phyloP scores from a whole-genome alignment of 139 green algal genomes.

The Micractinium conductrix region DNA sequence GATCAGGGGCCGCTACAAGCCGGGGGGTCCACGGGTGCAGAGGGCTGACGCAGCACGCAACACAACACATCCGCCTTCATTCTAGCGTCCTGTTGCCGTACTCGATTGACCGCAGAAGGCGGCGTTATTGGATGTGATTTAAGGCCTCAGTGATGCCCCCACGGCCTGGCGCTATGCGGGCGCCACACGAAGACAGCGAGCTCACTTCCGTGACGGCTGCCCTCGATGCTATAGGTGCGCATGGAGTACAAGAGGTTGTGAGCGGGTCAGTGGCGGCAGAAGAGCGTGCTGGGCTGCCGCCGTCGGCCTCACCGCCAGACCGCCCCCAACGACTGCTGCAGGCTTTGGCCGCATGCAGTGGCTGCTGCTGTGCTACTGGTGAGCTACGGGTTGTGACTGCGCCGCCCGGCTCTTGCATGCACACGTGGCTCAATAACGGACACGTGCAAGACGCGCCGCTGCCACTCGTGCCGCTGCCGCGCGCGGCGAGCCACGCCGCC shows the following conservation, averaged over 20 bases:
- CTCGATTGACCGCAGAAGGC: too few relatives aligned
- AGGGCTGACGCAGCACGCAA: too few relatives aligned
- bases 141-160: too few relatives aligned
- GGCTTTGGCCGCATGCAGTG: constrained; percentile 76
- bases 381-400: background rate
- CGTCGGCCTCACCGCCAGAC: background rate
- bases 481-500: background rate
- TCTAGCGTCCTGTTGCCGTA: too few relatives aligned
- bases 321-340: constrained; percentile 1
- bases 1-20: too few relatives aligned
- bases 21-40: too few relatives aligned
- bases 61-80: too few relatives aligned
- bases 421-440: background rate
- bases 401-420: too few relatives aligned
- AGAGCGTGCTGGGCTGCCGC: background rate
- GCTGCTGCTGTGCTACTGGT: constrained; percentile 65
- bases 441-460: background rate
- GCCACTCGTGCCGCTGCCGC: background rate
- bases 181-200: too few relatives aligned
- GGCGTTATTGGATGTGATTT: too few relatives aligned
- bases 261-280: background rate
- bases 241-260: too few relatives aligned
- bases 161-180: too few relatives aligned
- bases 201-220: constrained; percentile 27
- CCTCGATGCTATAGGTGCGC: constrained; percentile 20